Conservation (phyloP, 176 grass and related monocot genomes). For the Triticum urartu region DNA sequence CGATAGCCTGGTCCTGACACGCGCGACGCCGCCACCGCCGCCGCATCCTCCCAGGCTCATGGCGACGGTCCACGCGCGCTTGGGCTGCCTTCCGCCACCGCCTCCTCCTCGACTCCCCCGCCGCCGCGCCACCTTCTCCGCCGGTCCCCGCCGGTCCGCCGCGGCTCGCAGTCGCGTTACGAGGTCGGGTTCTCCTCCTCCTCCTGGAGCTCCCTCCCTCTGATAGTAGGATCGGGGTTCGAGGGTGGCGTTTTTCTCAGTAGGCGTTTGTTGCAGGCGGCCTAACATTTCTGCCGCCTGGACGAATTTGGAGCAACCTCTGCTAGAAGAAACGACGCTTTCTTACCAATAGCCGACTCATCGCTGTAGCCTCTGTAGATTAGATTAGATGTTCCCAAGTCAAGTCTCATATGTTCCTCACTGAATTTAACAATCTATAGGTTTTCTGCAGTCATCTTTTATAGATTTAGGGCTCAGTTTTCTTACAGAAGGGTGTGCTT, state of each 20-base stretch:
- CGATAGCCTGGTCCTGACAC: background rate
- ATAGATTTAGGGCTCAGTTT: background rate
- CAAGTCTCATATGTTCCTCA: constrained; percentile 1
- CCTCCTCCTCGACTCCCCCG: background rate
- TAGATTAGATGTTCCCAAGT: background rate
- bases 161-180: constrained; percentile 14
- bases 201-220: background rate
- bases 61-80: constrained; percentile 35
- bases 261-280: background rate
- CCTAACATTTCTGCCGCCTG: background rate
- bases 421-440: background rate
- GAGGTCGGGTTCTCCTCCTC: constrained; percentile 26
- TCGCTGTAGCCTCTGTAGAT: background rate
- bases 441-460: no score
- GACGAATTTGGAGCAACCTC: background rate
- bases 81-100: constrained; percentile 18
- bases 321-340: background rate
- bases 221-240: background rate
- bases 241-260: background rate
- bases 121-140: background rate
- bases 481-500: background rate
- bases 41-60: background rate
- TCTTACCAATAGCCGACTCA: background rate
- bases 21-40: background rate
- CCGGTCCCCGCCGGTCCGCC: constrained; percentile 6